phyloP scores from a whole-genome alignment of 176 grass and related monocot genomes.

The Triticum aestivum region DNA sequence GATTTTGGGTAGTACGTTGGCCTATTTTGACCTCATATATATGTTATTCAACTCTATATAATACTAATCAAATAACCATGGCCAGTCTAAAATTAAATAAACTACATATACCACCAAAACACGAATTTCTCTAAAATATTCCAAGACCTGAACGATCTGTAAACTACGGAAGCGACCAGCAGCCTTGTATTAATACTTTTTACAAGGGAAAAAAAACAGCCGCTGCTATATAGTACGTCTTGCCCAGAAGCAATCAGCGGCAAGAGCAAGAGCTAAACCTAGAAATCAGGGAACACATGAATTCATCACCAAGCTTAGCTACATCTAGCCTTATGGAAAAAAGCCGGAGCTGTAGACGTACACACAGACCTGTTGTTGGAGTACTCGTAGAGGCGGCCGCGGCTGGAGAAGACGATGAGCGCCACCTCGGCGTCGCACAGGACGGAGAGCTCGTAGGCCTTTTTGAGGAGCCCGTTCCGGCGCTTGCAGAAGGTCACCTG shows the following conservation, averaged over 20 bases:
- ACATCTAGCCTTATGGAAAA: background rate
- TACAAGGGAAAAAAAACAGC: too few species aligned
- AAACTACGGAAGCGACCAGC: too few species aligned
- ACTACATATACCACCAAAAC: too few species aligned
- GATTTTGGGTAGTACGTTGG: too few species aligned
- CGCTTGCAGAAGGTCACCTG: constrained; percentile 90
- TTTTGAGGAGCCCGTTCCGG: constrained; percentile 76
- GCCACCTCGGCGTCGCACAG: constrained; percentile 79
- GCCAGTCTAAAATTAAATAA: too few species aligned
- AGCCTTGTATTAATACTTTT: too few species aligned
- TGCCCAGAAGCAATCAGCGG: background rate
- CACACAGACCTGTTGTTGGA: constrained; percentile 76
- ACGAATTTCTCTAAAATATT: too few species aligned
- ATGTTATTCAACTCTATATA: too few species aligned
- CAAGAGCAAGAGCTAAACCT: background rate
- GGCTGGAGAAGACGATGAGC: constrained; percentile 88
- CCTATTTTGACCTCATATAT: too few species aligned
- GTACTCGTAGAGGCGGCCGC: constrained; percentile 95
- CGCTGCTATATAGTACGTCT: background rate
- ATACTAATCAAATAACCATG: too few species aligned
- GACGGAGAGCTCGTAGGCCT: constrained; percentile 83
- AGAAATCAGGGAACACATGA: background rate
- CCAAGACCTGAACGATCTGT: too few species aligned
- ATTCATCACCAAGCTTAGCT: background rate
- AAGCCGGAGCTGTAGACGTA: too few species aligned